A percentile compares a stretch with the other conserved stretches of the same genome.
Conservation (phyloP, 1,284 basidiomycete genomes). For the Malassezia japonica region DNA sequence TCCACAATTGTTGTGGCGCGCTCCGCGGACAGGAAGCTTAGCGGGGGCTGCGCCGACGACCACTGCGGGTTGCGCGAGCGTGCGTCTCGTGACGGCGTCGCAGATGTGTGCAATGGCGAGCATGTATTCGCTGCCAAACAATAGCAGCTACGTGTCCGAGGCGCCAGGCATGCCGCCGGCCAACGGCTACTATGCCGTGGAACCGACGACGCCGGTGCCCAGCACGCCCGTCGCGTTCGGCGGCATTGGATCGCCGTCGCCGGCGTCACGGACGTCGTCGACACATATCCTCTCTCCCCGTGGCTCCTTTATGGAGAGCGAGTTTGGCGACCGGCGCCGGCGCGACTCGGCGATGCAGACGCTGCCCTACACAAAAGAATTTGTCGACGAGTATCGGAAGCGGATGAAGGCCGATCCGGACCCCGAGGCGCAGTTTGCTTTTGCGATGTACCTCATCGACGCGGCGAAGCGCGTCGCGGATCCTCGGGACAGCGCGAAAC, state of each 20-base stretch:
- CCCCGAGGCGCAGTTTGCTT: conserved; percentile 94
- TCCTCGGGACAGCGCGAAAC: conserved; percentile 37
- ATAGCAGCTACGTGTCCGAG: neutral
- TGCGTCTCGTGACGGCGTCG: no score
- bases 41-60: no score
- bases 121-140: neutral
- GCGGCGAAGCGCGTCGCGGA: conserved; percentile 71
- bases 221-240: neutral
- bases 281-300: conserved; percentile 1
- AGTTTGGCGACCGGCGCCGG: conserved; percentile 20
- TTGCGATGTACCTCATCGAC: conserved; percentile 95
- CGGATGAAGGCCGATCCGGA: conserved; percentile 96
- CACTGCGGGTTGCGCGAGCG: no score
- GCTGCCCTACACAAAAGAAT: conserved; percentile 66
- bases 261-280: neutral
- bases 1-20: neutral
- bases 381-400: conserved; percentile 91
- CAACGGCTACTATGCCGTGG: neutral
- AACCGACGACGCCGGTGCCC: neutral
- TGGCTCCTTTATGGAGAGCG: neutral
- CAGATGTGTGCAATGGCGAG: conserved; percentile 2
- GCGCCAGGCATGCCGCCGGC: neutral
- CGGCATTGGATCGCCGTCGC: neutral
- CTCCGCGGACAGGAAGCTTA: no score
- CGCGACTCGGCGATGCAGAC: conserved; percentile 33